These are phyloP conservation scores for Aegilops speltoides DNA, from an alignment of 176 grass and related monocot genomes.

Conservation along the genomic window DNA sequence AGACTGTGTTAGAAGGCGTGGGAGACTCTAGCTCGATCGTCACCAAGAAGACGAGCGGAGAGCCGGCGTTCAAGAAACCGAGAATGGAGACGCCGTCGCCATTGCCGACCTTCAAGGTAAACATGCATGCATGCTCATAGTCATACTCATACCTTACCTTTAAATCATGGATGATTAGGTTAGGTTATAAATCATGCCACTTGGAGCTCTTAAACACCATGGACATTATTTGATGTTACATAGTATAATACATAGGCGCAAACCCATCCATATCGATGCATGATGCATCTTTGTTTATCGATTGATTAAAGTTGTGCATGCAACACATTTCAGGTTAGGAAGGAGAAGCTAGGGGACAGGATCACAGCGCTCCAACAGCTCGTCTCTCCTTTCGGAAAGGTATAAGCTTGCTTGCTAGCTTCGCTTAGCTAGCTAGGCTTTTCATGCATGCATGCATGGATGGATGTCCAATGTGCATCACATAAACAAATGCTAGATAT, in stretches of 20 bases:
- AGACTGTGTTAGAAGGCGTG: constrained; percentile 60
- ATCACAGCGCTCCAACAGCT: constrained; percentile 96
- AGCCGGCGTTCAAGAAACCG: constrained; percentile 54
- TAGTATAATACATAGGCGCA: neutral
- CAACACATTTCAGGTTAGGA: constrained; percentile 76
- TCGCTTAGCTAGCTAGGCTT: neutral
- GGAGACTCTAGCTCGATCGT: constrained; percentile 45
- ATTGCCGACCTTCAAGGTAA: constrained; percentile 85
- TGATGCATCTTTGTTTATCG: neutral
- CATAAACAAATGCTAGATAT: neutral
- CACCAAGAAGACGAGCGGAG: constrained; percentile 35
- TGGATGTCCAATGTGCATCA: neutral
- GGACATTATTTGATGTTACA: neutral
- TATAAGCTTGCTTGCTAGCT: constrained; percentile 11
- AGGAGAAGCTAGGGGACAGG: constrained; percentile 98
- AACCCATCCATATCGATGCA: too few species aligned
- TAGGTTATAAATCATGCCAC: neutral
- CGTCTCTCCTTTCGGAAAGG: constrained; percentile 99
- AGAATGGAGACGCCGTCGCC: constrained; percentile 66
- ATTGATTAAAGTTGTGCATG: neutral
- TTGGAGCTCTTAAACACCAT: neutral
- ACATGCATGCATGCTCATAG: neutral
- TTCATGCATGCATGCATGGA: neutral
- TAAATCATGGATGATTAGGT: neutral
- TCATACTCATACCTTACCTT: neutral